phyloP scores from a whole-genome alignment of 257 asterid species.

The Solanum etuberosum region DNA sequence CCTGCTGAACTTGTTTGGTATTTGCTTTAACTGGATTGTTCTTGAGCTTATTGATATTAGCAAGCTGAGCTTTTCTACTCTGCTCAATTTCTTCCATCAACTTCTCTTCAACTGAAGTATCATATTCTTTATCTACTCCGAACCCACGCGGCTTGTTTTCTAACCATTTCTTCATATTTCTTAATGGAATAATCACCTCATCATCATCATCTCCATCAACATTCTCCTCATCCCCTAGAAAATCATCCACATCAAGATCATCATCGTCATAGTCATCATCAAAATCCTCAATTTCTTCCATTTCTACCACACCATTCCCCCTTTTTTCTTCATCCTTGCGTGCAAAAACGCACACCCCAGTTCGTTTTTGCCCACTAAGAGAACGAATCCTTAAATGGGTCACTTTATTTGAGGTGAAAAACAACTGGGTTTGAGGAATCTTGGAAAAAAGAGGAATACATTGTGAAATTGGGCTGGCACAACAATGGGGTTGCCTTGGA shows the following conservation, averaged over 20 bases:
- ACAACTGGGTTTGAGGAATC: constrained; percentile 15
- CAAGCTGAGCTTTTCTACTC: constrained; percentile 74
- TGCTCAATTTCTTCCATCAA: constrained; percentile 80
- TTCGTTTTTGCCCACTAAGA: constrained; percentile 4
- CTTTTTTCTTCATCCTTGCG: constrained; percentile 18
- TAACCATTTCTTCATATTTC: constrained; percentile 64
- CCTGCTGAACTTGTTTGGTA: constrained; percentile 22
- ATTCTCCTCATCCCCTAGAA: constrained; percentile 15
- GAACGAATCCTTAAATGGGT: constrained; percentile 9
- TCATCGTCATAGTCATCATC: constrained; percentile 23
- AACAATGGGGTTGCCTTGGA: constrained; percentile 24
- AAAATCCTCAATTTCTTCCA: constrained; percentile 31
- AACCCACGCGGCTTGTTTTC: constrained; percentile 72
- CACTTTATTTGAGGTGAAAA: constrained; percentile 4
- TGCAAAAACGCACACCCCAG: constrained; percentile 30
- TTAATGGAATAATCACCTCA: constrained; percentile 42
- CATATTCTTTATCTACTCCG: constrained; percentile 84
- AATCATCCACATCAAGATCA: constrained; percentile 25
- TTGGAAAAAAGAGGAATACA: constrained; percentile 16
- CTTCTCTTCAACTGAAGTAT: constrained; percentile 82
- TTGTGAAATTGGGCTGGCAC: constrained; percentile 19
- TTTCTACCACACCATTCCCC: constrained; percentile 18
- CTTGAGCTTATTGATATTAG: constrained; percentile 63
- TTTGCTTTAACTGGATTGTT: constrained; percentile 17
- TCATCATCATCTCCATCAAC: constrained; percentile 25